Evolutionary conservation across 192 early-diverging fungal genomes (phyloP).

Genomic region (Podochytrium sp.): DNA sequence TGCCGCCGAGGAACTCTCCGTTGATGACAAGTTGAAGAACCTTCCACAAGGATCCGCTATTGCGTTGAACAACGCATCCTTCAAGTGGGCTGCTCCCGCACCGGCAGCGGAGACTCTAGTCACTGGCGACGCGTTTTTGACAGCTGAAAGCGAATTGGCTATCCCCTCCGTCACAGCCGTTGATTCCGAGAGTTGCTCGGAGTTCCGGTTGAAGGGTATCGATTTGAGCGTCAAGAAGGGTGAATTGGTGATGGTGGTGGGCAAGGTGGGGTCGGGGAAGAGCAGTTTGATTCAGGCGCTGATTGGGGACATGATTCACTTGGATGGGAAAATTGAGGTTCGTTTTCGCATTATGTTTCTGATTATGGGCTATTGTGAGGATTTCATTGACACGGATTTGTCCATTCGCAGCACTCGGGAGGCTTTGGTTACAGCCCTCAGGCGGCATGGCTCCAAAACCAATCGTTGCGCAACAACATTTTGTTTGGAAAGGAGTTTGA

Average conservation of each 20-base stretch:
- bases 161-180: background rate
- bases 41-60: background rate
- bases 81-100: constrained; percentile 5
- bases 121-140: background rate
- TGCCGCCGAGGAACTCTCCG: background rate
- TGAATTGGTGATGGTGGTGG: constrained; percentile 74
- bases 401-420: constrained; percentile 64
- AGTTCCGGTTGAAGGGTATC: constrained; percentile 59
- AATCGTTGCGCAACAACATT: constrained; percentile 78
- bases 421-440: constrained; percentile 73
- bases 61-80: background rate
- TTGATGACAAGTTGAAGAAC: background rate
- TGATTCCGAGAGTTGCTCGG: too few species aligned
- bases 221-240: constrained; percentile 51
- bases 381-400: too few species aligned
- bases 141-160: background rate
- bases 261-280: constrained; percentile 83
- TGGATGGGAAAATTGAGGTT: constrained; percentile 58
- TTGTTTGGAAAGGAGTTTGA: constrained; percentile 74
- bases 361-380: too few species aligned
- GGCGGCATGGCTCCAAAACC: constrained; percentile 73
- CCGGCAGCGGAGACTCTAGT: background rate
- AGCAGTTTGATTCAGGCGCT: constrained; percentile 79
- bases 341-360: too few species aligned
- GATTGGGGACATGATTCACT: constrained; percentile 75